Evolutionary conservation across 2,329 filamentous ascomycete species (phyloP), one percentile per base, ranked within the genome.

Genomic region (Clonostachys rhizophaga): DNA sequence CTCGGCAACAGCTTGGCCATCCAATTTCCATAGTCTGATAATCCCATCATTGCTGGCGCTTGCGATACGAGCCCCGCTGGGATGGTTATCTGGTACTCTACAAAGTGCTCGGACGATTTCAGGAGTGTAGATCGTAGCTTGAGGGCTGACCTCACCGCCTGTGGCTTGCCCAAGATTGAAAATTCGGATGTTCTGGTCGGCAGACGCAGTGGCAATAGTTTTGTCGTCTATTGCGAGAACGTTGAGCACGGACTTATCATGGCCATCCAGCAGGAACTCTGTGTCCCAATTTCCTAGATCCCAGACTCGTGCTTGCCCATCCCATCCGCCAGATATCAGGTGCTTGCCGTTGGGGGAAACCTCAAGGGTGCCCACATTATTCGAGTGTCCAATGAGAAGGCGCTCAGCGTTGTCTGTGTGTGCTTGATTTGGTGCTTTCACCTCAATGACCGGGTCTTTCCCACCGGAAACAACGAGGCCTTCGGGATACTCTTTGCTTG

Each of bases 321-420:
- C 94, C 94, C 94, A 99, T 58, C 91, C 89, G 34, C 92, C 94
- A 54, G 92, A 97, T 42, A 96, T 84, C 39, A 97, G 76, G 63
- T 83, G 89, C 42, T 72, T 79, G 3, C 85, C 86, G 49, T 84
- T 79, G 1, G 86, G 79, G 44, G 85, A 86, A 14, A 89, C 84
- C 58, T 95, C 89, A 41, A 99, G 70, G 9, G 91, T 79, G 64
- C 92, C 96, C 42, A 99, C 84, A 58, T 97, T 97, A 63, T 87
- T 81, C 17, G 81, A 78, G 63, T 99, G 94, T 12, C 94, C 92
- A 44, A 96, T 73, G 10, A 99, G 77, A 52, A 97, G 76, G 18
- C 89, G 86, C 55, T 96, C 89, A 9, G 92, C 89, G 66, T 92
- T 86, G 54, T 91, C 86, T 34, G 84, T 78, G 2, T 85, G 73